Conservation (phyloP, 1,139 yeast species). For the Kurtzmaniella quercitrusa region DNA sequence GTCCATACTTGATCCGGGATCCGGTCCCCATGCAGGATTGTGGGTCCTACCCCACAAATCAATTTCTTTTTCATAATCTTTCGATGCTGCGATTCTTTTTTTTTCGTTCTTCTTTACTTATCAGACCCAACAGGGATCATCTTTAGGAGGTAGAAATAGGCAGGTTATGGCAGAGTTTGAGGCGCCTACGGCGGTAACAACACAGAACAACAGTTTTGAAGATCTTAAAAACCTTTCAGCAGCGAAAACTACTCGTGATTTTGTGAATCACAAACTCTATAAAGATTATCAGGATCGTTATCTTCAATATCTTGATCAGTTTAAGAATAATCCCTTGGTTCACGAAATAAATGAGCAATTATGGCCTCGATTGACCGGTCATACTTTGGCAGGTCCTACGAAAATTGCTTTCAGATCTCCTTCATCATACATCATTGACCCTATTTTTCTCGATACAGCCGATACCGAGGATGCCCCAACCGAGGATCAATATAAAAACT, state of each 20-base stretch:
- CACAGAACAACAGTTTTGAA: conserved; percentile 5
- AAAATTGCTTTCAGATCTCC: conserved; percentile 34
- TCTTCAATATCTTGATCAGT: conserved; percentile 5
- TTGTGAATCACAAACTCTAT: conserved; percentile 9
- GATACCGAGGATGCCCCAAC: conserved; percentile 12
- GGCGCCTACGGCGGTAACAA: conserved; percentile 4
- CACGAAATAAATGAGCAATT: conserved; percentile 23
- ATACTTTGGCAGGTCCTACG: conserved; percentile 31
- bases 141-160: no score
- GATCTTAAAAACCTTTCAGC: conserved; percentile 1
- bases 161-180: conserved; percentile 3
- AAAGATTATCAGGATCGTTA: conserved; percentile 9
- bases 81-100: background rate
- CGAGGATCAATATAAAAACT: conserved; percentile 8
- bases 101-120: no score
- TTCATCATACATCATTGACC: conserved; percentile 35
- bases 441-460: conserved; percentile 20
- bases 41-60: background rate
- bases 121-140: no score
- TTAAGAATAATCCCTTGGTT: conserved; percentile 12
- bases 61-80: background rate
- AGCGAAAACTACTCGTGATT: background rate
- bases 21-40: background rate
- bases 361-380: conserved; percentile 35
- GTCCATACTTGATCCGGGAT: background rate